Evolutionary conservation across 306 rosid genomes (phyloP).

Genomic region (Prunus mira): DNA sequence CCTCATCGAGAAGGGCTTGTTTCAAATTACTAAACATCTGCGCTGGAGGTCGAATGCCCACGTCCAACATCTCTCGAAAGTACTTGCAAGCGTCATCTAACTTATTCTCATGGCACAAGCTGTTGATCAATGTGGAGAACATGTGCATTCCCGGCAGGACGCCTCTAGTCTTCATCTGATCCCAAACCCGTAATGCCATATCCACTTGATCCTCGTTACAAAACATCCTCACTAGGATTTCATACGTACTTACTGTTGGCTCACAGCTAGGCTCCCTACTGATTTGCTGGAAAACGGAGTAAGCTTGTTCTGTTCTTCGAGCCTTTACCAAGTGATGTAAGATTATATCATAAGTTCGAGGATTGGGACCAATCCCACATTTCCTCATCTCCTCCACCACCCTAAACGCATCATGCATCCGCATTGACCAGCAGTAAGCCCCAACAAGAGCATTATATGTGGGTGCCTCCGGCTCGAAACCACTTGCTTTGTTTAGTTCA

Average conservation of each 20-base stretch:
- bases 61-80: conserved; percentile 75
- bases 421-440: conserved; percentile 73
- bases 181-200: conserved; percentile 66
- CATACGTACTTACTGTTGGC: conserved; percentile 68
- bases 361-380: conserved; percentile 60
- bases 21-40: conserved; percentile 59
- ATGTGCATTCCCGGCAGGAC: conserved; percentile 74
- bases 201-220: conserved; percentile 59
- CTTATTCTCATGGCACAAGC: conserved; percentile 58
- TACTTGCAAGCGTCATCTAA: conserved; percentile 69
- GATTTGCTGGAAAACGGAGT: conserved; percentile 55
- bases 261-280: conserved; percentile 53
- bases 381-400: conserved; percentile 60
- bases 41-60: conserved; percentile 75
- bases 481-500: conserved; percentile 45
- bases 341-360: conserved; percentile 72
- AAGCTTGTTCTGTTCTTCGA: conserved; percentile 57
- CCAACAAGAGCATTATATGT: conserved; percentile 88
- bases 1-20: conserved; percentile 48
- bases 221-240: conserved; percentile 73
- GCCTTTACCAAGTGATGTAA: conserved; percentile 66
- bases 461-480: conserved; percentile 54
- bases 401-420: conserved; percentile 47
- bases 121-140: conserved; percentile 63
- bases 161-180: conserved; percentile 63